phyloP scores from a whole-genome alignment of 2,329 filamentous ascomycete genomes.

The Lojkania enalia region DNA sequence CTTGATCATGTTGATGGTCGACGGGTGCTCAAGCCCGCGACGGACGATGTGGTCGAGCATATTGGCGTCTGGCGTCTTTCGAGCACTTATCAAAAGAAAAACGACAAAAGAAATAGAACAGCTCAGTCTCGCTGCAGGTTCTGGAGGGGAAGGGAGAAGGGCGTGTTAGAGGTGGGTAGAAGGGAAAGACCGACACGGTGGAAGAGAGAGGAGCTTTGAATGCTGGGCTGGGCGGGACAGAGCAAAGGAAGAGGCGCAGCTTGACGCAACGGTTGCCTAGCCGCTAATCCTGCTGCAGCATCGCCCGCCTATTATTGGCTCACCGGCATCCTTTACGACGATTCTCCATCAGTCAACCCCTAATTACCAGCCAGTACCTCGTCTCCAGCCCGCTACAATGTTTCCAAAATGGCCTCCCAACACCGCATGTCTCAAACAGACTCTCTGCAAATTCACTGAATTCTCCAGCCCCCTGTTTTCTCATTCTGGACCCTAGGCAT shows the following conservation, averaged over 20 bases:
- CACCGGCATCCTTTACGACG: neutral
- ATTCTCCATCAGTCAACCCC: neutral
- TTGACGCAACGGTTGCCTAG: constrained; percentile 19
- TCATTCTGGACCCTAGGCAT: too few species aligned
- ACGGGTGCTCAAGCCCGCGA: constrained; percentile 34
- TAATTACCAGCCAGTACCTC: neutral
- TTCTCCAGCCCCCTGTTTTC: too few species aligned
- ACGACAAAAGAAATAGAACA: neutral
- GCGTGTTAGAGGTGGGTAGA: constrained; percentile 3
- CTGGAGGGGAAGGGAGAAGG: constrained; percentile 6
- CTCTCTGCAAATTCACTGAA: too few species aligned
- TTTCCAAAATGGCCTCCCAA: too few species aligned
- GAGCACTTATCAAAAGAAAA: neutral
- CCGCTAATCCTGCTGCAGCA: constrained; percentile 10
- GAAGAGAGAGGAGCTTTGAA: constrained; percentile 4
- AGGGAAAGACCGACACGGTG: neutral
- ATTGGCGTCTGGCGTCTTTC: neutral
- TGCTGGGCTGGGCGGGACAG: constrained; percentile 4
- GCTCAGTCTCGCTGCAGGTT: too few species aligned
- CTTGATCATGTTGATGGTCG: constrained; percentile 31
- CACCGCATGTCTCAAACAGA: too few species aligned
- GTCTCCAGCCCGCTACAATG: too few species aligned
- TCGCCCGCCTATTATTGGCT: constrained; percentile 22
- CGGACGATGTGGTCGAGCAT: constrained; percentile 27
- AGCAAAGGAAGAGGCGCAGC: constrained; percentile 9